These are phyloP conservation scores for Yamadazyma conglobata DNA, from an alignment of 1,139 yeast species.

Conservation along the genomic window DNA sequence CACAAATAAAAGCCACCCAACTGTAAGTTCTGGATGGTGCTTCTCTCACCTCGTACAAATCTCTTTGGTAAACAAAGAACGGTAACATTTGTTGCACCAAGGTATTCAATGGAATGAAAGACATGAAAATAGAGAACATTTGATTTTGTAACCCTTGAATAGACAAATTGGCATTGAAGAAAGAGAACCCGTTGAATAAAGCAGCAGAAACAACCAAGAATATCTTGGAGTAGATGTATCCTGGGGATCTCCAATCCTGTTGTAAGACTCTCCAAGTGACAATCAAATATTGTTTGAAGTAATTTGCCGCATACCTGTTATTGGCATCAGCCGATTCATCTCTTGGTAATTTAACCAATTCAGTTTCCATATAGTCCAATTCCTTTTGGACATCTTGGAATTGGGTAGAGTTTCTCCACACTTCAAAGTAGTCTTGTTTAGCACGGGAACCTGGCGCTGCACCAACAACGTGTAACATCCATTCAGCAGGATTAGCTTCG, in stretches of 20 bases:
- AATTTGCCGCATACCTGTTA: conserved; percentile 25
- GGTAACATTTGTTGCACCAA: conserved; percentile 74
- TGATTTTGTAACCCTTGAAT: conserved; percentile 60
- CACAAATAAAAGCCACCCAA: conserved; percentile 44
- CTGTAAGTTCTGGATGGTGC: conserved; percentile 62
- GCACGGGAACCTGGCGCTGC: conserved; percentile 37
- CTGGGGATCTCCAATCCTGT: conserved; percentile 44
- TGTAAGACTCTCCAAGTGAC: conserved; percentile 26
- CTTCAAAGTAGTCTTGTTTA: conserved; percentile 31
- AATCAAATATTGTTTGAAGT: conserved; percentile 22
- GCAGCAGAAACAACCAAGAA: conserved; percentile 38
- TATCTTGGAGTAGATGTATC: conserved; percentile 39
- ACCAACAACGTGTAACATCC: conserved; percentile 53
- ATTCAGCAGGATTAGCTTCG: conserved; percentile 54
- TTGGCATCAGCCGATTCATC: conserved; percentile 21
- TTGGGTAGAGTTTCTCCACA: conserved; percentile 32
- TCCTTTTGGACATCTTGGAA: conserved; percentile 21
- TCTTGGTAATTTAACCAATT: conserved; percentile 25
- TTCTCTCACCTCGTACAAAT: conserved; percentile 85
- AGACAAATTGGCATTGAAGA: conserved; percentile 60
- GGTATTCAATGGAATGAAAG: conserved; percentile 57
- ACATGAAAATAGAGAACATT: conserved; percentile 70
- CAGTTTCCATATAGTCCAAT: conserved; percentile 26
- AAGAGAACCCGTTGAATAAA: conserved; percentile 45
- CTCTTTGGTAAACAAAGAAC: conserved; percentile 65